Conservation (phyloP, 768 basidiomycete genomes). For the Leccinum ochraceum region DNA sequence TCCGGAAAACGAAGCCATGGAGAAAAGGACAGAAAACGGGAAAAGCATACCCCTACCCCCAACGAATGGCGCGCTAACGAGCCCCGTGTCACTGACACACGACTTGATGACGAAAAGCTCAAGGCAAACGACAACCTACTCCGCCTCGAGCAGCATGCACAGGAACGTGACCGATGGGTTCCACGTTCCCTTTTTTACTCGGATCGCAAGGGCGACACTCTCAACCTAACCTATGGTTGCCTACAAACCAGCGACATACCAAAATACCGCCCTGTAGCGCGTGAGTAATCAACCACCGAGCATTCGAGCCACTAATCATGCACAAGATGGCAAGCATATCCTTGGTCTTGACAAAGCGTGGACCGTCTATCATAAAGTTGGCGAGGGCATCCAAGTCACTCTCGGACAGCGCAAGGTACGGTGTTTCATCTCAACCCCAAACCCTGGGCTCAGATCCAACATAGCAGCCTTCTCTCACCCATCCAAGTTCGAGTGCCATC, state of each 20-base stretch:
- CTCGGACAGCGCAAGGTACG: conserved; percentile 45
- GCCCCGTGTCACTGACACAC: conserved; percentile 11
- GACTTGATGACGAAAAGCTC: conserved; percentile 32
- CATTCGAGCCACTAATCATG: conserved; percentile 50
- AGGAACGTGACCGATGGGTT: conserved; percentile 26
- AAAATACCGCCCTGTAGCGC: conserved; percentile 57
- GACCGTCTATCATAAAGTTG: conserved; percentile 50
- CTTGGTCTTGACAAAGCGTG: conserved; percentile 60
- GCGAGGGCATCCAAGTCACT: conserved; percentile 64
- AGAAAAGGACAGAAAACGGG: conserved; percentile 35
- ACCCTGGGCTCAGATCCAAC: conserved; percentile 6
- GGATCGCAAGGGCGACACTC: conserved; percentile 64
- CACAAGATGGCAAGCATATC: conserved; percentile 48
- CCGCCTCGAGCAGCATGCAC: conserved; percentile 20
- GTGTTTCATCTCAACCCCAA: conserved; percentile 2
- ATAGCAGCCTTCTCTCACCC: conserved; percentile 55
- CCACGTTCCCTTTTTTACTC: conserved; percentile 51
- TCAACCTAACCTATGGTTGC: conserved; percentile 69
- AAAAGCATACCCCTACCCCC: conserved; percentile 30
- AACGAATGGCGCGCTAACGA: conserved; percentile 27
- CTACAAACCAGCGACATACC: conserved; percentile 64
- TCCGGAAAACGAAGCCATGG: conserved; percentile 23
- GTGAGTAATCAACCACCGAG: conserved; percentile 41
- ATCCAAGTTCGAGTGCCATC: conserved; percentile 54
- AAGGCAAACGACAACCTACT: conserved; percentile 39